These are phyloP conservation scores for Sclerotinia sclerotiorum DNA, from an alignment of 2,329 filamentous ascomycete species.

Conservation along the genomic window DNA sequence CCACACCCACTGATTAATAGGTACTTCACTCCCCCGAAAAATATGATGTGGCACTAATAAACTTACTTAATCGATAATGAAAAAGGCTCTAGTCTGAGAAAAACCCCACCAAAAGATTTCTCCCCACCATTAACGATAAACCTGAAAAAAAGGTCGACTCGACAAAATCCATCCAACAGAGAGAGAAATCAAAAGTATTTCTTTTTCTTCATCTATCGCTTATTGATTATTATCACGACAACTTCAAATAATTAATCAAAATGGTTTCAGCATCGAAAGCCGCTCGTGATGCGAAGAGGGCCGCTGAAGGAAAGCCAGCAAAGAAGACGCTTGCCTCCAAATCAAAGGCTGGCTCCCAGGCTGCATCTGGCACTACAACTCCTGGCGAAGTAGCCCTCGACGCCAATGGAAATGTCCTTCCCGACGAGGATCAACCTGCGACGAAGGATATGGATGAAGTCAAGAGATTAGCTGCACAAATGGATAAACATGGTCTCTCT, in stretches of 20 bases:
- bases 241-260: slow-evolving; percentile 39
- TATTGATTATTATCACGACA: slow-evolving; percentile 24
- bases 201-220: slow-evolving; percentile 2
- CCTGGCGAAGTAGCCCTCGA: slow-evolving; percentile 70
- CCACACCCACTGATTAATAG: not conserved
- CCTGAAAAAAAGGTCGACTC: slow-evolving; percentile 23
- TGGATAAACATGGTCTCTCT: slow-evolving; percentile 94
- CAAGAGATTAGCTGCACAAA: slow-evolving; percentile 84
- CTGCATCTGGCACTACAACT: slow-evolving; percentile 61
- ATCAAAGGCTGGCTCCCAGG: slow-evolving; percentile 67
- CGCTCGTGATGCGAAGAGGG: slow-evolving; percentile 70
- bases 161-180: slow-evolving; percentile 2
- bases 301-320: slow-evolving; percentile 69
- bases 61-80: slow-evolving; percentile 15
- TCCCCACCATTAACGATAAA: slow-evolving; percentile 22
- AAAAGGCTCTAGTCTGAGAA: slow-evolving; percentile 33
- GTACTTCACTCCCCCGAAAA: not conserved
- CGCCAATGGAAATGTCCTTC: slow-evolving; percentile 55
- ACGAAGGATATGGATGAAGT: slow-evolving; percentile 78
- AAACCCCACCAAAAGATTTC: slow-evolving; percentile 24
- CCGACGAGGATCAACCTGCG: slow-evolving; percentile 62
- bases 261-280: slow-evolving; percentile 72
- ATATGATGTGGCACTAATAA: not conserved
- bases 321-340: slow-evolving; percentile 73
- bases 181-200: slow-evolving; percentile 8